phyloP scores from a whole-genome alignment of 805 yeast genomes.

The Ogataea ganodermae region DNA sequence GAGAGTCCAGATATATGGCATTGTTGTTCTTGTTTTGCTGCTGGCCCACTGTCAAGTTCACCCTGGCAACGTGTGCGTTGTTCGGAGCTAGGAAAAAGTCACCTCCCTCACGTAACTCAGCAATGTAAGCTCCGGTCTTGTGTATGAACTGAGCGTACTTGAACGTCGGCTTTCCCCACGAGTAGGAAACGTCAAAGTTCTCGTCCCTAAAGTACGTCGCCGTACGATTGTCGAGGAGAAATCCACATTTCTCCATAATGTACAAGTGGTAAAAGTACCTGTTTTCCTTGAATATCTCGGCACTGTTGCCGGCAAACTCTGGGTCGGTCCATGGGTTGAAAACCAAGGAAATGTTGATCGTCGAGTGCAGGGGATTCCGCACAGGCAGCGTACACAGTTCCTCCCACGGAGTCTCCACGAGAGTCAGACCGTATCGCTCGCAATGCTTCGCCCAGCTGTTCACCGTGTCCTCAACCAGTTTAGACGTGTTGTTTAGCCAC shows the following conservation, averaged over 20 bases:
- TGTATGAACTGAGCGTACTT: constrained; percentile 89
- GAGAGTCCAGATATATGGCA: constrained; percentile 58
- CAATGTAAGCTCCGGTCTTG: constrained; percentile 83
- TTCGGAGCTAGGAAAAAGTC: constrained; percentile 84
- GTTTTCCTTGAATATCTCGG: constrained; percentile 47
- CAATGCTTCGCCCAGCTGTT: constrained; percentile 79
- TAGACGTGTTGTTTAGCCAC: constrained; percentile 91
- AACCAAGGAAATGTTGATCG: constrained; percentile 65
- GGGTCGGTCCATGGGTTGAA: constrained; percentile 71
- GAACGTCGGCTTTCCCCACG: constrained; percentile 90
- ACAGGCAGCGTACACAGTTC: constrained; percentile 78
- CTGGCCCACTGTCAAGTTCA: constrained; percentile 48
- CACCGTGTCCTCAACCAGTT: constrained; percentile 76
- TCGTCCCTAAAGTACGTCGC: constrained; percentile 55
- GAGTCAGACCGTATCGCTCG: constrained; percentile 76
- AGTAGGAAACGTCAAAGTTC: constrained; percentile 68
- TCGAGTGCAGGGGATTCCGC: constrained; percentile 85
- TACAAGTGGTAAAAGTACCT: constrained; percentile 77
- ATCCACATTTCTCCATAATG: constrained; percentile 68
- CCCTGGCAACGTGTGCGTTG: constrained; percentile 76
- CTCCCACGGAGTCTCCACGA: constrained; percentile 90
- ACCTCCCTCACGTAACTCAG: constrained; percentile 80
- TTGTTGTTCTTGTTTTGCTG: constrained; percentile 25
- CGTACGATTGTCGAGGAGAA: constrained; percentile 79
- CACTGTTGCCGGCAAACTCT: constrained; percentile 43